Evolutionary conservation across 2,329 filamentous ascomycete genomes (phyloP), one percentile per base, ranked within the genome.

Genomic region (Trichoderma semiorbis): DNA sequence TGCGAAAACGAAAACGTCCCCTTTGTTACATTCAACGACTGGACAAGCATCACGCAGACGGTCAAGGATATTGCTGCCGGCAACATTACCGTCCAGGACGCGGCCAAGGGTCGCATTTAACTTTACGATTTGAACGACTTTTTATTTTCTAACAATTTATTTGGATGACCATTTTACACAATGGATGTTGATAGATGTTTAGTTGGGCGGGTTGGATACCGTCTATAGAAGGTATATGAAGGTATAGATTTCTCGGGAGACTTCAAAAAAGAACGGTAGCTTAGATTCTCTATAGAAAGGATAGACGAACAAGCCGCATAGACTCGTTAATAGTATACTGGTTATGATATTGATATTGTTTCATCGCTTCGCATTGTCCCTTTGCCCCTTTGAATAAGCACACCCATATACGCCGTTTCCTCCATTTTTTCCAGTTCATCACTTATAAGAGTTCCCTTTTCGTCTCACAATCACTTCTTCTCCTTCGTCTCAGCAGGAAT

Each of bases 1-100:
- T 98, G 95, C 79, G 91, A 95, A 77, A 90, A 89, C 69, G 90
- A 97, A 80, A 89, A 92, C 11, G 91, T 97, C 24, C 94, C 95
- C 0, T 98, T 97, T 81, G 95, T 93, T 16, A 90, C 93, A 3
- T 98, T 98, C 80, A 86, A 93, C 77, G 90, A 95, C 83, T 98
- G 95, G 89, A 88, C 88, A 7, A 89, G 90, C 74, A 97, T 97
- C 78, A 85, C 93, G 62, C 85, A 88, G 73, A 92, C 91, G 34
- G 91, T 93, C 73, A 90, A 93, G 84, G 90, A 92, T 72, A 93
- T 98, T 77, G 87, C 86, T n/a, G 89, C 89, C 36, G 93, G 93
- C 28, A 91, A 91, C 80, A 88, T 87, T 18, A 91, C 86, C 26
- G 89, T 94, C 8, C 85, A 93, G 77, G 89, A 93, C 60, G 91